A percentile compares a stretch with the other conserved stretches of the same genome.
Conservation (phyloP, 1,139 yeast species). For the Blastobotrys illinoisensis region DNA sequence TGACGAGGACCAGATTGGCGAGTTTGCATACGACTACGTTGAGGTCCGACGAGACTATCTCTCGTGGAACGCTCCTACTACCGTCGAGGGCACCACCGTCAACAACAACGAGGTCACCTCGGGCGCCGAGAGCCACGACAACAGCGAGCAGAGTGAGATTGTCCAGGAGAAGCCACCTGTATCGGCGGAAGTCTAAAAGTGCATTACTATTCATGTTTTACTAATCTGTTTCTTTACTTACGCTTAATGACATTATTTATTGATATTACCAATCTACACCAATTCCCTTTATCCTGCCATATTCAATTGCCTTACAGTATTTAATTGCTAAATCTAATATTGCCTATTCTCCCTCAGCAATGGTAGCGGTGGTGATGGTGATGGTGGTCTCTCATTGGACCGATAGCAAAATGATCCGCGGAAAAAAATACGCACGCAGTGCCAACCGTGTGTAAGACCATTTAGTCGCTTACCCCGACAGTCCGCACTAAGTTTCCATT, state of each 20-base stretch:
- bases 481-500: no score
- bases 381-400: background rate
- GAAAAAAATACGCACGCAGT: background rate
- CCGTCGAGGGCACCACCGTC: background rate
- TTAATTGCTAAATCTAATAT: no score
- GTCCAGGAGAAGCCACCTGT: background rate
- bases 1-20: slow-evolving; percentile 97
- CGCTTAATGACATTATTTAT: background rate
- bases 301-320: no score
- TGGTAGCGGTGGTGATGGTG: no score
- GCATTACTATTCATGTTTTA: background rate
- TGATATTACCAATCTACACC: background rate
- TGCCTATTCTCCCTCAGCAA: no score
- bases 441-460: no score
- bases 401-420: background rate
- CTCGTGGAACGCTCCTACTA: slow-evolving; percentile 33
- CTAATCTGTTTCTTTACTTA: background rate
- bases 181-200: background rate
- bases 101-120: background rate
- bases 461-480: no score
- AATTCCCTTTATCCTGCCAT: no score
- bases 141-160: background rate
- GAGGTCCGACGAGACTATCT: slow-evolving; percentile 92
- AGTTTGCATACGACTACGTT: slow-evolving; percentile 95
- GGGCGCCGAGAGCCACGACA: background rate